phyloP scores from a whole-genome alignment of 2,329 filamentous ascomycete genomes.

The Arthrobotrys iridis region DNA sequence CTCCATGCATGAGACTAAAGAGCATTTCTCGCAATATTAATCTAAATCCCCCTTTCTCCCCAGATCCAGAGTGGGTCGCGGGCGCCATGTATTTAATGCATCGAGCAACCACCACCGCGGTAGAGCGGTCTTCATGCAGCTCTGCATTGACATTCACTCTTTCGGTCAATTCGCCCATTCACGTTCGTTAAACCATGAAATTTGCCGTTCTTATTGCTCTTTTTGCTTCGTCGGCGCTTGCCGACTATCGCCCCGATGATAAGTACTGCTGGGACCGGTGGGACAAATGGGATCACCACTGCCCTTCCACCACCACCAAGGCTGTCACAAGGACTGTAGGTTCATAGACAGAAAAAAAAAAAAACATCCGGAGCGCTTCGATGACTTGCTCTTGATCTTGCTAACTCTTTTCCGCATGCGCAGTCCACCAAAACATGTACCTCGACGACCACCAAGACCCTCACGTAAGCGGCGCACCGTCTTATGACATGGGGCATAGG shows the following conservation, averaged over 20 bases:
- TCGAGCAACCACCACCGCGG: background rate
- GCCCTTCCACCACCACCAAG: conserved; percentile 20
- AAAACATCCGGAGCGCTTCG: no score
- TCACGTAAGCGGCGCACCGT: background rate
- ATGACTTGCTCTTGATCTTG: no score
- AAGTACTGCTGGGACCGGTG: conserved; percentile 30
- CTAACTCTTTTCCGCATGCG: background rate
- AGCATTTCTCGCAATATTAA: no score
- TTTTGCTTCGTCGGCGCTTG: conserved; percentile 24
- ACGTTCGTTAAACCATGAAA: conserved; percentile 15
- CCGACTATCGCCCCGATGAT: conserved; percentile 23
- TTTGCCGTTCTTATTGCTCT: conserved; percentile 13
- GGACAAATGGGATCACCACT: conserved; percentile 38
- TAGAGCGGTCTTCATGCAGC: background rate
- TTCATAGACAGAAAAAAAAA: background rate
- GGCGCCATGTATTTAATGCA: no score
- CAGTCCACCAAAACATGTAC: conserved; percentile 7
- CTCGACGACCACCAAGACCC: conserved; percentile 1
- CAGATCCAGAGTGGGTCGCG: no score
- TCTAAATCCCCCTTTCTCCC: conserved; percentile 16
- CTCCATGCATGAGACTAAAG: no score
- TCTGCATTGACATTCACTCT: background rate
- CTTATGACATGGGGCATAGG: no score
- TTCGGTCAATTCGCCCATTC: background rate
- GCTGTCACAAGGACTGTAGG: background rate